Conservation (phyloP, 2,329 filamentous ascomycete genomes). For the Diaporthe helianthi region DNA sequence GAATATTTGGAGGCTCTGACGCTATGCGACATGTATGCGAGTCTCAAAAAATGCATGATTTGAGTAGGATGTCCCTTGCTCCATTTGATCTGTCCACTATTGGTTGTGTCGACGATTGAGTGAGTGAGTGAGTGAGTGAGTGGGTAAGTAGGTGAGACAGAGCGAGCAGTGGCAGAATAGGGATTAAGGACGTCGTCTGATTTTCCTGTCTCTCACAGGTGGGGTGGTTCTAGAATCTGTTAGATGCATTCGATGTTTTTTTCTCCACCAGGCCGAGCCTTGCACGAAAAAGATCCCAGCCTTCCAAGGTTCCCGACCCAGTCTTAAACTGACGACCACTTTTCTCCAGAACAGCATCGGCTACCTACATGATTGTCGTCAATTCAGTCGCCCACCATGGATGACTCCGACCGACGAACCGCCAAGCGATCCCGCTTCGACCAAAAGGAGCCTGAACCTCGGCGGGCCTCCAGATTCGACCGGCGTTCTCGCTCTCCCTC, state of each 20-base stretch:
- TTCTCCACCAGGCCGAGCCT: constrained; percentile 24
- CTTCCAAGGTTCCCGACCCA: constrained; percentile 1
- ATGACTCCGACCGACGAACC: constrained; percentile 75
- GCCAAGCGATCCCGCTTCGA: constrained; percentile 93
- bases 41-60: too few relatives aligned
- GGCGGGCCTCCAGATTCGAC: constrained; percentile 82
- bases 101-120: background rate
- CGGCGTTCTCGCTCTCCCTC: constrained; percentile 87
- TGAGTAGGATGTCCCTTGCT: background rate
- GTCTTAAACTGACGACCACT: constrained; percentile 4
- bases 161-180: too few relatives aligned
- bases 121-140: background rate
- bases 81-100: background rate
- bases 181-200: background rate
- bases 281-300: constrained; percentile 26
- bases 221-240: constrained; percentile 12
- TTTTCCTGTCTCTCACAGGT: background rate
- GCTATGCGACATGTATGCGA: too few relatives aligned
- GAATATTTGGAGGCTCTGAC: background rate
- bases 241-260: constrained; percentile 2
- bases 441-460: constrained; percentile 83
- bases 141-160: background rate
- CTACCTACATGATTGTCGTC: constrained; percentile 1
- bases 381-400: constrained; percentile 58
- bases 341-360: constrained; percentile 21